phyloP scores from a whole-genome alignment of 495 filamentous ascomycete species.

The Gamarada debralockiae region DNA sequence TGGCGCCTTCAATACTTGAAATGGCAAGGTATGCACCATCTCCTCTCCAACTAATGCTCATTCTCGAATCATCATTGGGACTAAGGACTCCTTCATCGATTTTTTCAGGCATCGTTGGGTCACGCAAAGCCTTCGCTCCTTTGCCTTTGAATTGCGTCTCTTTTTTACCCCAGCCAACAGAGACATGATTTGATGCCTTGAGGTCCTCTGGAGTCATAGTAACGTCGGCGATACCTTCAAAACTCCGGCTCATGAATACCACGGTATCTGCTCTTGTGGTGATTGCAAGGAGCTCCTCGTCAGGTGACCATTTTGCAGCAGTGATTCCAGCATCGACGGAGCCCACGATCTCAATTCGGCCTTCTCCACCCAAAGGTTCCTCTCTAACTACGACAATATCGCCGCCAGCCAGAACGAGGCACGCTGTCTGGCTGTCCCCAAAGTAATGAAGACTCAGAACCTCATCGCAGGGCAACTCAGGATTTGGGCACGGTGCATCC shows the following conservation, averaged over 20 bases:
- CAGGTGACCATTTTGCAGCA: constrained; percentile 89
- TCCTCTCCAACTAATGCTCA: constrained; percentile 85
- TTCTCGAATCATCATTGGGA: constrained; percentile 60
- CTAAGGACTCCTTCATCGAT: constrained; percentile 81
- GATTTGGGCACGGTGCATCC: constrained; percentile 73
- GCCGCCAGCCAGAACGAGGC: constrained; percentile 82
- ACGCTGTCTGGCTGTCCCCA: constrained; percentile 69
- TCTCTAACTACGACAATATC: constrained; percentile 85
- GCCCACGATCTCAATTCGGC: constrained; percentile 89
- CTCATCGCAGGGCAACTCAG: constrained; percentile 63
- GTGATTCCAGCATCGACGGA: constrained; percentile 89
- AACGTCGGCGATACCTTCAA: constrained; percentile 75
- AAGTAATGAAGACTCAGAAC: constrained; percentile 81
- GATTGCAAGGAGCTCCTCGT: constrained; percentile 85
- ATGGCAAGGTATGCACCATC: constrained; percentile 91
- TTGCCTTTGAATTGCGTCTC: constrained; percentile 98
- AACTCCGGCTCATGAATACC: constrained; percentile 88
- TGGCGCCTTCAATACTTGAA: constrained; percentile 63
- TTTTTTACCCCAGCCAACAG: constrained; percentile 96
- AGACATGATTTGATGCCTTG: constrained; percentile 88
- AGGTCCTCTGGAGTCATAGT: constrained; percentile 71
- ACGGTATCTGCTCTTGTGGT: constrained; percentile 74
- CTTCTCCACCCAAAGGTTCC: constrained; percentile 61
- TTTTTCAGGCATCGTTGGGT: constrained; percentile 92
- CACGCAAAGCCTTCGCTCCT: constrained; percentile 81